Evolutionary conservation across 306 rosid genomes (phyloP), one percentile per base, ranked within the genome.

Genomic region (Ammopiptanthus mongolicus): DNA sequence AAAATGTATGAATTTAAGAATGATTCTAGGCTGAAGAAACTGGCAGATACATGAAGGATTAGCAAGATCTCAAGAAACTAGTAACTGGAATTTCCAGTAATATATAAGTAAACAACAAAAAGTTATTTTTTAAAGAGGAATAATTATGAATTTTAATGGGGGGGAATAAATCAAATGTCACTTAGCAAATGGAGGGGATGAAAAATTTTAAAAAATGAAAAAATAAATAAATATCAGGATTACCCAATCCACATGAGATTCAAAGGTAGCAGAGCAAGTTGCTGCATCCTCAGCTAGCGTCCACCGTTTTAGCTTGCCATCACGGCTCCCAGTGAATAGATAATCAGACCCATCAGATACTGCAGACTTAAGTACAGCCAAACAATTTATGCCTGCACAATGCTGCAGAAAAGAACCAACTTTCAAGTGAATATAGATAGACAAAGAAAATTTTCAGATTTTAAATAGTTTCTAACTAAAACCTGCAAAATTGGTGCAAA

Each of bases 241-340:
- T 88, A 91, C 98, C 98, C 97, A 92, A 71, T 92, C 97, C 70
- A 88, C 93, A 80, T 92, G 97, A 86, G 97, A 92, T 86, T 92
- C 97, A 29, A 92, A 92, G 50, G 91, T 90, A 19, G 93, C 86
- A 70, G 97, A 86, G 79, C 91, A 92, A n/a, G 93, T 76, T 21
- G 93, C 87, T 10, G 75, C 74, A 71, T 88, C 88, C 39, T 88
- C 93, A 25, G 76, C 69, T 71, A 92, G 78, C 6, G 78, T 78
- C 97, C 97, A 92, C 76, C 93, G 84, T 81, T 88, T 90, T 55
- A 92, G 80, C 3, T 84, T 92, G 71, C 97, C 93, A 84, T 92
- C 97, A 57, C 97, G 97, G 75, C 93, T 92, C 59, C 97, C 97
- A 59, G 93, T 86, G 61, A 90, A 90, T 59, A 90, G 91, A 78